A percentile compares a stretch with the other conserved stretches of the same genome.
Evolutionary conservation across 495 filamentous ascomycete genomes (phyloP).

Genomic region (Sphaerosporella brunnea): DNA sequence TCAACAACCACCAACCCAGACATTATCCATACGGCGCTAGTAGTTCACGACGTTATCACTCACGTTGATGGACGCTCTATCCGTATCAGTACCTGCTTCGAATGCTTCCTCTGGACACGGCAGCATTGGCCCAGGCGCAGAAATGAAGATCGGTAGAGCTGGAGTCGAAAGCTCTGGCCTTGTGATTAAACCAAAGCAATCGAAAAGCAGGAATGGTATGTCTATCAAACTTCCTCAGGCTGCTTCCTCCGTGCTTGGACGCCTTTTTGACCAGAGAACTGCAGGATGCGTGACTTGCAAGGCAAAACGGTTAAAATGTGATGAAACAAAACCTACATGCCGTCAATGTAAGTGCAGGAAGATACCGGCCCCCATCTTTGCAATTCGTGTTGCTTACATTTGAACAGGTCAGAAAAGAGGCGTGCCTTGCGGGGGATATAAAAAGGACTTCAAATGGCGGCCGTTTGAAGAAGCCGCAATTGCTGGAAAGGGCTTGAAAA

Average conservation of each 20-base stretch:
- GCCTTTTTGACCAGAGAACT: conserved; percentile 7
- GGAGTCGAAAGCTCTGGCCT: conserved; percentile 17
- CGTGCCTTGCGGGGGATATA: conserved; percentile 60
- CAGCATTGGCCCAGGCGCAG: conserved; percentile 6
- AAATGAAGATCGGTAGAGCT: conserved; percentile 15
- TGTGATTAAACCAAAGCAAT: conserved; percentile 52
- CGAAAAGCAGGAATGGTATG: conserved; percentile 70
- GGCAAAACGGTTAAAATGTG: conserved; percentile 64
- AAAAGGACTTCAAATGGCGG: conserved; percentile 72
- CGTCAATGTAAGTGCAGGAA: conserved; percentile 38
- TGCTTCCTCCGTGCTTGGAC: conserved; percentile 5
- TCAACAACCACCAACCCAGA: background rate
- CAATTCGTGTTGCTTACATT: background rate
- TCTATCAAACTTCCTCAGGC: background rate
- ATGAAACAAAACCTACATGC: conserved; percentile 60
- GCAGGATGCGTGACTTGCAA: conserved; percentile 69
- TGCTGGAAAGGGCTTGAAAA: conserved; percentile 31
- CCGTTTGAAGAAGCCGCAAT: conserved; percentile 53
- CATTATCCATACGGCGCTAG: background rate
- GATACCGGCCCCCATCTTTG: background rate
- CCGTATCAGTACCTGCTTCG: conserved; percentile 11
- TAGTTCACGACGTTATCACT: background rate
- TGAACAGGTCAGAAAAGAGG: conserved; percentile 37
- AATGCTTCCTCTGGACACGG: conserved; percentile 7
- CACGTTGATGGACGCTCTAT: conserved; percentile 2